A percentile compares a stretch with the other conserved stretches of the same genome.
phyloP scores from a whole-genome alignment of 371 early-diverging fungal species.

The Circinella umbellata region DNA sequence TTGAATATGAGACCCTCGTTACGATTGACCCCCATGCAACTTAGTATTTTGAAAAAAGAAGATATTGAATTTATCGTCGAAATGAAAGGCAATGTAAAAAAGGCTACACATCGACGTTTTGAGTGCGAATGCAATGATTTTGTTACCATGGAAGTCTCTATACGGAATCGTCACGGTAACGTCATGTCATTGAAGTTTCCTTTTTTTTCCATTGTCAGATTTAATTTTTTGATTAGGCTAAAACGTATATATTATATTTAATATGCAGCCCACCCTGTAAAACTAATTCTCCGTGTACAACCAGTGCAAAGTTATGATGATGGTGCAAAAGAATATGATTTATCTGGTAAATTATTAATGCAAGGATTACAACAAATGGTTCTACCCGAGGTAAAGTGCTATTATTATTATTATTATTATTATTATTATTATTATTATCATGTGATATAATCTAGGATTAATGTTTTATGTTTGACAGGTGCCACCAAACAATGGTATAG shows the following conservation, averaged over 20 bases:
- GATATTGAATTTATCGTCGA: slow-evolving; percentile 60
- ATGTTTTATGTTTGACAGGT: slow-evolving; percentile 29
- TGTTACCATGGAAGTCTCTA: slow-evolving; percentile 53
- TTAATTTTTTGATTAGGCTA: no score
- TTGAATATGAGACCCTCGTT: slow-evolving; percentile 57
- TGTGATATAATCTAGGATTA: not conserved
- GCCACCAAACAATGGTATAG: slow-evolving; percentile 27
- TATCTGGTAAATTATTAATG: slow-evolving; percentile 61
- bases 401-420: no score
- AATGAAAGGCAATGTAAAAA: slow-evolving; percentile 31
- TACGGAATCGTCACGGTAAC: slow-evolving; percentile 55
- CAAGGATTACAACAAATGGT: slow-evolving; percentile 66
- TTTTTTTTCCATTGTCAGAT: no score
- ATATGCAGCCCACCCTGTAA: slow-evolving; percentile 48
- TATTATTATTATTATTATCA: no score
- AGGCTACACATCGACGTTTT: slow-evolving; percentile 45
- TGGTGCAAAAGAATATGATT: slow-evolving; percentile 68
- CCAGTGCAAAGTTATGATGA: slow-evolving; percentile 71
- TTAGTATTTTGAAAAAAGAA: slow-evolving; percentile 61
- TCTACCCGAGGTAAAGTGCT: slow-evolving; percentile 56
- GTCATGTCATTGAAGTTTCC: no score
- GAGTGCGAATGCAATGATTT: slow-evolving; percentile 56
- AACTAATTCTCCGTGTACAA: slow-evolving; percentile 65
- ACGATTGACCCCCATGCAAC: slow-evolving; percentile 55
- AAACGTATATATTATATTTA: no score